Evolutionary conservation across 2,329 filamentous ascomycete genomes (phyloP).

Genomic region (Juglanconis oblonga): DNA sequence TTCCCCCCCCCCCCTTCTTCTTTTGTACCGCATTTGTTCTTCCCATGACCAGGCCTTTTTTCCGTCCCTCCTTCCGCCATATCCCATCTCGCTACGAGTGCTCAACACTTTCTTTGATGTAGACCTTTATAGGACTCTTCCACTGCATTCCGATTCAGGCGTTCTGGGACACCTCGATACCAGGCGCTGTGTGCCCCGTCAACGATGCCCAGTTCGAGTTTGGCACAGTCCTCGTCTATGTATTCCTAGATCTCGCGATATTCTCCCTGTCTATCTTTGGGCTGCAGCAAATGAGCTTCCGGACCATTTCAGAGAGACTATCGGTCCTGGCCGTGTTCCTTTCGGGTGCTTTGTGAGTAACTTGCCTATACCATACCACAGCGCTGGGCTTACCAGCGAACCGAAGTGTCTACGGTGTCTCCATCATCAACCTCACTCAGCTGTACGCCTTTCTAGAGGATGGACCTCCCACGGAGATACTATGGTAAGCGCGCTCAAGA

Average conservation of each 20-base stretch:
- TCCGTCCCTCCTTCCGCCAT: no score
- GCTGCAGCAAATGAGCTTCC: neutral
- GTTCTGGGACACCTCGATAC: constrained; percentile 1
- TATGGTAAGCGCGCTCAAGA: neutral
- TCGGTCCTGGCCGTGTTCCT: neutral
- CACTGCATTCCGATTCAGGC: constrained; percentile 4
- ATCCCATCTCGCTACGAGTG: no score
- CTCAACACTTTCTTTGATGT: no score
- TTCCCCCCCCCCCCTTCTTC: no score
- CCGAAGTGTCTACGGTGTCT: neutral
- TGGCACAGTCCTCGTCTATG: constrained; percentile 4
- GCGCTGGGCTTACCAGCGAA: neutral
- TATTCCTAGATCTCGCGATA: constrained; percentile 1
- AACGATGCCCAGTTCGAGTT: constrained; percentile 5
- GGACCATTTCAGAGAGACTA: neutral
- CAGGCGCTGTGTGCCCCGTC: neutral
- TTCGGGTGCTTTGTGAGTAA: neutral
- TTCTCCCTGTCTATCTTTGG: constrained; percentile 2
- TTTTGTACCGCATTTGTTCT: no score
- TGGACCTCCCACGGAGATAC: neutral
- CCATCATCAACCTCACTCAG: constrained; percentile 2
- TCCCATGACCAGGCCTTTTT: no score
- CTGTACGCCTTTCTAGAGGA: neutral
- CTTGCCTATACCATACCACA: neutral
- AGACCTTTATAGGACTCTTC: neutral